Evolutionary conservation across 805 yeast genomes (phyloP).

Genomic region (Clavispora carvajalis): DNA sequence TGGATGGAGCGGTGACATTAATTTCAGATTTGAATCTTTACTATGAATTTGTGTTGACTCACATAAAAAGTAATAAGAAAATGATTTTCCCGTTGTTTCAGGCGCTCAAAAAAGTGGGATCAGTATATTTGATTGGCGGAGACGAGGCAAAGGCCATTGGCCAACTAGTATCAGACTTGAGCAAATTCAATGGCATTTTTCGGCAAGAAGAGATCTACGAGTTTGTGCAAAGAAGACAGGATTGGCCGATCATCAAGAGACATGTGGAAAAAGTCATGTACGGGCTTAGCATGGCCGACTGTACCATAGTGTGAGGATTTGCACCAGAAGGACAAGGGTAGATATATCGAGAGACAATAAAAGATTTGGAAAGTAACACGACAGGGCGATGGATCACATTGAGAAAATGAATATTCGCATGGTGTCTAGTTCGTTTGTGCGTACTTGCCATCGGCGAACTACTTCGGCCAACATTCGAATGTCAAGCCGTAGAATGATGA

Average conservation of each 20-base stretch:
- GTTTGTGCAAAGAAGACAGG: slow-evolving; percentile 80
- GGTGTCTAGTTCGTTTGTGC: no score
- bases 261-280: slow-evolving; percentile 94
- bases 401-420: no score
- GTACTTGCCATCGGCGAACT: no score
- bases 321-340: no score
- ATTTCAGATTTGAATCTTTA: slow-evolving; percentile 78
- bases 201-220: slow-evolving; percentile 93
- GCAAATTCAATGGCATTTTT: slow-evolving; percentile 83
- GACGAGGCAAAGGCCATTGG: slow-evolving; percentile 81
- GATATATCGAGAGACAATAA: no score
- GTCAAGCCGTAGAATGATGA: no score
- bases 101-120: slow-evolving; percentile 80
- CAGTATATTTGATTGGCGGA: slow-evolving; percentile 66
- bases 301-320: slow-evolving; percentile 53
- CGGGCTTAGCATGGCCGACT: slow-evolving; percentile 80
- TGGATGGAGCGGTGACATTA: slow-evolving; percentile 75
- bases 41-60: slow-evolving; percentile 56
- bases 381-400: no score
- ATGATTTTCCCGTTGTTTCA: slow-evolving; percentile 71
- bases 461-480: no score
- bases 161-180: slow-evolving; percentile 71
- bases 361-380: no score
- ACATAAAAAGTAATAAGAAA: slow-evolving; percentile 52
- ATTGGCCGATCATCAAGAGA: slow-evolving; percentile 71